phyloP scores from a whole-genome alignment of 1,139 yeast genomes.

The Zygosaccharomyces pseudobailii region DNA sequence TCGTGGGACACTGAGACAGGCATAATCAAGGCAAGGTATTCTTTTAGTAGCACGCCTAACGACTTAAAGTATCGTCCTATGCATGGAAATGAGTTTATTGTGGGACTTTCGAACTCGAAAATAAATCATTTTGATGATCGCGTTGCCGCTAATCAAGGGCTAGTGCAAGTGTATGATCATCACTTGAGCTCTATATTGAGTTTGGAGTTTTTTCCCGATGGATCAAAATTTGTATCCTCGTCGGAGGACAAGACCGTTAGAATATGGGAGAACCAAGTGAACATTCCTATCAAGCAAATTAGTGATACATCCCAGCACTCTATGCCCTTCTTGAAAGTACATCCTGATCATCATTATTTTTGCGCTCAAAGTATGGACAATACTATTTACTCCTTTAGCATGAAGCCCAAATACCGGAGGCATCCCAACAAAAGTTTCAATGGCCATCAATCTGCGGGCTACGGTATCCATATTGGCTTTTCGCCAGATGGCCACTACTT shows the following conservation, averaged over 20 bases:
- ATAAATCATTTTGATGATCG: constrained; percentile 64
- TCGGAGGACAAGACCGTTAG: constrained; percentile 80
- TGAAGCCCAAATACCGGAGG: constrained; percentile 56
- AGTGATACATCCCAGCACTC: constrained; percentile 80
- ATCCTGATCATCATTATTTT: constrained; percentile 56
- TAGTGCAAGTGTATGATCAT: constrained; percentile 72
- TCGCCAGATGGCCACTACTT: constrained; percentile 77
- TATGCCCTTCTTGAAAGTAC: constrained; percentile 61
- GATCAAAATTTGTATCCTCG: constrained; percentile 62
- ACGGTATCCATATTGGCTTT: constrained; percentile 61
- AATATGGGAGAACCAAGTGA: constrained; percentile 82
- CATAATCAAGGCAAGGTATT: constrained; percentile 43
- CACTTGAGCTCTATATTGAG: constrained; percentile 72
- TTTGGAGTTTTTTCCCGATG: constrained; percentile 53
- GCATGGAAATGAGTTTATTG: constrained; percentile 52
- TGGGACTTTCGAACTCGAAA: constrained; percentile 63
- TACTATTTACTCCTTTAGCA: constrained; percentile 59
- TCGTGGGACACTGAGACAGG: constrained; percentile 86
- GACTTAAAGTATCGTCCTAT: constrained; percentile 61
- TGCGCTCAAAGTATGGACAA: constrained; percentile 84
- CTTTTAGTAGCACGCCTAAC: constrained; percentile 51
- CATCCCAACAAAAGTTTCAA: constrained; percentile 56
- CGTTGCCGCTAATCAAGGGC: constrained; percentile 36
- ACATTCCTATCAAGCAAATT: constrained; percentile 76
- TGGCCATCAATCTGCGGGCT: constrained; percentile 78